These are phyloP conservation scores for Gossypium herbaceum DNA, from an alignment of 345 rosid genomes.

Conservation along the genomic window DNA sequence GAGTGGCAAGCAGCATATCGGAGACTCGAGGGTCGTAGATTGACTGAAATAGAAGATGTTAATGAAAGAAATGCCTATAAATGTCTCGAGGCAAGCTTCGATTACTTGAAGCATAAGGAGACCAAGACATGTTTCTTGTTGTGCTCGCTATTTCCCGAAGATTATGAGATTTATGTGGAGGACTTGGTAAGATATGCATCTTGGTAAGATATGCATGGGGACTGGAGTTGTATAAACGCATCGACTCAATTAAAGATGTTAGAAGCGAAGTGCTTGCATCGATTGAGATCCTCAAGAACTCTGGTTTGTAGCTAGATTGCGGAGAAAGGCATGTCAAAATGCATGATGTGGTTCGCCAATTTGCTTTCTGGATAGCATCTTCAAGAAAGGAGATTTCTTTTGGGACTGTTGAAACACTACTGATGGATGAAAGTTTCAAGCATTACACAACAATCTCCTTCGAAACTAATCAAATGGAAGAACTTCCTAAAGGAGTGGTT, in stretches of 20 bases:
- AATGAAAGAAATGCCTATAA: neutral
- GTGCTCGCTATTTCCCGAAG: neutral
- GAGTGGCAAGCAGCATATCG: no score
- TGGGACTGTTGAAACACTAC: neutral
- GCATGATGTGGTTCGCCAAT: neutral
- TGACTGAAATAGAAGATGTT: neutral
- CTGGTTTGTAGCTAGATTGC: neutral
- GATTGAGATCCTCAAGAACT: neutral
- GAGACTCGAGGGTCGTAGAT: no score
- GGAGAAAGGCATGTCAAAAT: neutral
- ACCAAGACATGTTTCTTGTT: neutral
- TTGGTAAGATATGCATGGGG: slow-evolving; percentile 16
- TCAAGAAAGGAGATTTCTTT: neutral
- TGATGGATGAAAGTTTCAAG: neutral
- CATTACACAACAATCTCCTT: neutral
- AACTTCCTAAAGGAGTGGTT: neutral
- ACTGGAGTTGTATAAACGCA: no score
- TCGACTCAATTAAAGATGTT: neutral
- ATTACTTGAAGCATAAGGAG: neutral
- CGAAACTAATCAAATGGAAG: neutral
- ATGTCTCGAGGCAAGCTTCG: neutral
- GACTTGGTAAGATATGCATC: no score
- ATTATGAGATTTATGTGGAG: neutral
- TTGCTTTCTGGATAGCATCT: neutral
- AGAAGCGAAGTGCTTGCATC: neutral